These are phyloP conservation scores for Russula dissimulans DNA, from an alignment of 768 basidiomycete species.

Conservation along the genomic window DNA sequence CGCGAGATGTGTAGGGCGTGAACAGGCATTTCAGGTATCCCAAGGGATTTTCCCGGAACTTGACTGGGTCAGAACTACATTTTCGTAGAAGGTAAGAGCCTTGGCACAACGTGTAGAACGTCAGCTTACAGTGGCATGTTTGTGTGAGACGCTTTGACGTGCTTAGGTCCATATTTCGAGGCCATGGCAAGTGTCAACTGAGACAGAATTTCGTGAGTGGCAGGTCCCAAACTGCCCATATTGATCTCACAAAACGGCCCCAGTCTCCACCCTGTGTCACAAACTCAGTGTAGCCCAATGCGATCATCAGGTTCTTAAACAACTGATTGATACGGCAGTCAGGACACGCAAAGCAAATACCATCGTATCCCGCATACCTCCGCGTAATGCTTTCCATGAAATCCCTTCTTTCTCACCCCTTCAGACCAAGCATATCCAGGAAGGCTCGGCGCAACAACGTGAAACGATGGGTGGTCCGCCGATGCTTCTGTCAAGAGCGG, in stretches of 20 bases:
- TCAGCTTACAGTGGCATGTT: conserved; percentile 26
- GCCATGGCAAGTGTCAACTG: conserved; percentile 25
- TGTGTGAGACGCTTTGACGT: conserved; percentile 28
- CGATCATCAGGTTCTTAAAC: conserved; percentile 24
- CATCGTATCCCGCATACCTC: no score
- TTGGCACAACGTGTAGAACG: background rate
- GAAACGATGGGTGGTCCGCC: conserved; percentile 22
- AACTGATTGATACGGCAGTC: no score
- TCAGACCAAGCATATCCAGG: conserved; percentile 26
- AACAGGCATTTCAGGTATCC: conserved; percentile 8
- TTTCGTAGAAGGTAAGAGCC: no score
- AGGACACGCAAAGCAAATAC: no score
- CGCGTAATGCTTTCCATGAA: conserved; percentile 1
- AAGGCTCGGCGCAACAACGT: conserved; percentile 24
- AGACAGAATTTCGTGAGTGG: no score
- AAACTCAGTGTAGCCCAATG: conserved; percentile 22
- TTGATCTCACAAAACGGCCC: conserved; percentile 24
- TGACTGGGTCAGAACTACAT: conserved; percentile 22
- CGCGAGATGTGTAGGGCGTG: conserved; percentile 28
- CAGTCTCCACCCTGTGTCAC: conserved; percentile 41
- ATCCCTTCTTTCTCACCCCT: background rate
- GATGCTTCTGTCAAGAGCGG: conserved; percentile 20
- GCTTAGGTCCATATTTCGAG: conserved; percentile 15
- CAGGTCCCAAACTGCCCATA: no score
- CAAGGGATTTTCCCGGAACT: conserved; percentile 21